phyloP scores from a whole-genome alignment of 2,329 filamentous ascomycete genomes.

The Byssothecium circinans region DNA sequence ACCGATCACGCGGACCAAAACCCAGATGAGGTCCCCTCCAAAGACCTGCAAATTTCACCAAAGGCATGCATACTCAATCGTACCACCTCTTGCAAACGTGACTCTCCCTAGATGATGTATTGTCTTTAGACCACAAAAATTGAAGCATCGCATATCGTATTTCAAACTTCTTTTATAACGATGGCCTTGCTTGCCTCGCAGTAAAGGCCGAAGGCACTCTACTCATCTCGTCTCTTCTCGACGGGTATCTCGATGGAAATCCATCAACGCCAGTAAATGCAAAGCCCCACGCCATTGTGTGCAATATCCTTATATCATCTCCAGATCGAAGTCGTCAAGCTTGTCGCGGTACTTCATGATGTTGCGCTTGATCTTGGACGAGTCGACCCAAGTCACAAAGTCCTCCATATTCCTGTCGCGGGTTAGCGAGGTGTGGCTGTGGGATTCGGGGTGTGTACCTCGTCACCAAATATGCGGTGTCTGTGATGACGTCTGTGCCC shows the following conservation, averaged over 20 bases:
- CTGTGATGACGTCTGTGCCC: slow-evolving; percentile 85
- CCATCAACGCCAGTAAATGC: slow-evolving; percentile 26
- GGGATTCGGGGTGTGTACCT: slow-evolving; percentile 37
- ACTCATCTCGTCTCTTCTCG: neutral
- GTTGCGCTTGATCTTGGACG: slow-evolving; percentile 95
- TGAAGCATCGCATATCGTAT: no score
- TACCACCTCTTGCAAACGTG: no score
- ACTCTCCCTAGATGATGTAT: no score
- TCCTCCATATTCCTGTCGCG: slow-evolving; percentile 76
- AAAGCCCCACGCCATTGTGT: neutral
- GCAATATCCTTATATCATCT: slow-evolving; percentile 23
- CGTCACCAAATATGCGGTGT: slow-evolving; percentile 86
- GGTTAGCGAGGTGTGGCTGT: slow-evolving; percentile 6
- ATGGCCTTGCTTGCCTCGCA: no score
- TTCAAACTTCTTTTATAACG: no score
- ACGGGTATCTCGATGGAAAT: neutral
- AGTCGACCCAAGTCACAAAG: slow-evolving; percentile 94
- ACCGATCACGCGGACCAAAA: no score
- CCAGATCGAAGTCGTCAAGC: slow-evolving; percentile 90
- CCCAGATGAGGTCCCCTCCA: no score
- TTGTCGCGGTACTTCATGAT: slow-evolving; percentile 95
- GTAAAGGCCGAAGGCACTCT: no score
- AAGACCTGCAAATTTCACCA: no score
- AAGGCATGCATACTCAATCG: no score
- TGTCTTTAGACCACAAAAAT: no score